These are phyloP conservation scores for Meyerozyma elateridarum DNA, from an alignment of 1,139 yeast species.

Conservation along the genomic window DNA sequence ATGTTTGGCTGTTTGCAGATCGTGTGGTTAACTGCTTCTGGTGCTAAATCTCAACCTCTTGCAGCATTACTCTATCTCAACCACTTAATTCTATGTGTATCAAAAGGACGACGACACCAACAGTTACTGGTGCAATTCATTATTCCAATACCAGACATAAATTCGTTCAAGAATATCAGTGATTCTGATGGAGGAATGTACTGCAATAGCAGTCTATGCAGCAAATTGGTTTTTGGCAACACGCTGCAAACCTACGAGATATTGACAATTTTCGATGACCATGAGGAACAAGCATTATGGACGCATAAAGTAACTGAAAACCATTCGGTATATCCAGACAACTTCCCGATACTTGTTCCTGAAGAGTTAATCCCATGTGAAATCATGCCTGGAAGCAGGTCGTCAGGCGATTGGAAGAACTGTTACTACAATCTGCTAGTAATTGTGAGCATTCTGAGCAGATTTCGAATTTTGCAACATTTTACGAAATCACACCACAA, in stretches of 20 bases:
- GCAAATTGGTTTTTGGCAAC: slow-evolving; percentile 46
- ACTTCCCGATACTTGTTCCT: slow-evolving; percentile 8
- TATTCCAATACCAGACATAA: slow-evolving; percentile 42
- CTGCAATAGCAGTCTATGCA: slow-evolving; percentile 24
- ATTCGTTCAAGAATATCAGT: slow-evolving; percentile 15
- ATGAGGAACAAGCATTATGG: slow-evolving; percentile 41
- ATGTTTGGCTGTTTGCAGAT: slow-evolving; percentile 36
- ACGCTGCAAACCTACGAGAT: slow-evolving; percentile 40
- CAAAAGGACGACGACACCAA: too few species aligned
- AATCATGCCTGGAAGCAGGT: too few species aligned
- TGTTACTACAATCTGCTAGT: too few species aligned
- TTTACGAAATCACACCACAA: too few species aligned
- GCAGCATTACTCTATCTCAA: slow-evolving; percentile 49
- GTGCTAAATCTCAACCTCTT: slow-evolving; percentile 15
- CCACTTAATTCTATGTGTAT: slow-evolving; percentile 32
- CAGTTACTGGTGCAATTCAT: too few species aligned
- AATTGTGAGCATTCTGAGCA: too few species aligned
- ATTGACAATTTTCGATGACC: slow-evolving; percentile 30
- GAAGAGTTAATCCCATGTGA: slow-evolving; percentile 1
- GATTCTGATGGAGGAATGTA: slow-evolving; percentile 36
- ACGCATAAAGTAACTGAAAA: slow-evolving; percentile 24
- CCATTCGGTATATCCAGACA: slow-evolving; percentile 27
- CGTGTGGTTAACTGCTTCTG: slow-evolving; percentile 32
- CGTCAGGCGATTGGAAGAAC: too few species aligned
- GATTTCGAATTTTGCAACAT: too few species aligned